Evolutionary conservation across 2,329 filamentous ascomycete genomes (phyloP).

Genomic region (Xylaria sp.): DNA sequence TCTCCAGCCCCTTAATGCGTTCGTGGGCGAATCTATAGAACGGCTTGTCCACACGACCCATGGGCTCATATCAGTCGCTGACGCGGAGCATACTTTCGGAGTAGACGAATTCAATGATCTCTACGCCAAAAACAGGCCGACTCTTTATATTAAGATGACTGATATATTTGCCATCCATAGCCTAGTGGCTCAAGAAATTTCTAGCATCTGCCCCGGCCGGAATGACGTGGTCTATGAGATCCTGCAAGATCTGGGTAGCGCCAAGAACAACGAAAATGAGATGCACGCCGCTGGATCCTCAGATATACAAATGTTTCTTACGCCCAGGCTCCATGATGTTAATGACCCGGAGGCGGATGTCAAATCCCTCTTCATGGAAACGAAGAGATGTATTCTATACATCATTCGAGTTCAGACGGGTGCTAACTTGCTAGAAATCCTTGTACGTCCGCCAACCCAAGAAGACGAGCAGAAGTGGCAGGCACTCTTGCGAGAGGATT

Average conservation of each 20-base stretch:
- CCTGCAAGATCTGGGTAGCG: constrained; percentile 90
- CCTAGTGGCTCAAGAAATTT: constrained; percentile 79
- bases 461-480: constrained; percentile 94
- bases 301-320: constrained; percentile 90
- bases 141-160: constrained; percentile 98
- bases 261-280: constrained; percentile 95
- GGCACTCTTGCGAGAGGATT: constrained; percentile 79
- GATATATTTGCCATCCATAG: constrained; percentile 97
- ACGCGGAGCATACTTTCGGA: constrained; percentile 91
- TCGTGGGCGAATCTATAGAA: constrained; percentile 83
- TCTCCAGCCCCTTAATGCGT: constrained; percentile 91
- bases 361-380: constrained; percentile 96
- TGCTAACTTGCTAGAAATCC: constrained; percentile 89
- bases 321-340: constrained; percentile 85
- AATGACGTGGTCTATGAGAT: constrained; percentile 92
- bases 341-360: constrained; percentile 92
- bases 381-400: constrained; percentile 94
- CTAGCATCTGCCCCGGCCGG: constrained; percentile 75
- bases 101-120: constrained; percentile 99
- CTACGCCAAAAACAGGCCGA: constrained; percentile 94
- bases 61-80: constrained; percentile 79
- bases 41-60: constrained; percentile 77
- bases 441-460: constrained; percentile 83
- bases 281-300: constrained; percentile 84
- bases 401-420: constrained; percentile 97